Conservation (phyloP, 2,329 filamentous ascomycete species). For the Xylariomycetidae sp. region DNA sequence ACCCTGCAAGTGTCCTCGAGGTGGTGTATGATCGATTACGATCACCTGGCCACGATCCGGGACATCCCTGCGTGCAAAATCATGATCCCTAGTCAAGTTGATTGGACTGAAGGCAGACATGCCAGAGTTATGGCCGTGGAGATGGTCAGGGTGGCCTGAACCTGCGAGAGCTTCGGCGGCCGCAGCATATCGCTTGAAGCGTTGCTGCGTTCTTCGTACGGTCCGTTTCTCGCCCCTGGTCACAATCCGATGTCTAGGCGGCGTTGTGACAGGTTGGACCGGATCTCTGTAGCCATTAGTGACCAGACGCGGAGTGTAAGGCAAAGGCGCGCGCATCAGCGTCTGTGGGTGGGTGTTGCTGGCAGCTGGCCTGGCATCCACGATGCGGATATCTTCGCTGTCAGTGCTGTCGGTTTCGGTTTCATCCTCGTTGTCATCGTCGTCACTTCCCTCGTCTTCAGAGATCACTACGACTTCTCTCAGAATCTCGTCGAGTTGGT, state of each 20-base stretch:
- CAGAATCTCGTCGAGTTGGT: constrained; percentile 61
- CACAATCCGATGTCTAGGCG: constrained; percentile 16
- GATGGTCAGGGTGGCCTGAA: constrained; percentile 11
- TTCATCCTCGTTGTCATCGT: constrained; percentile 40
- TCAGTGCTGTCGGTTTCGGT: constrained; percentile 26
- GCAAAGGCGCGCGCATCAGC: no score
- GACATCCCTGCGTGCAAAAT: no score
- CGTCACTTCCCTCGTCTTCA: constrained; percentile 45
- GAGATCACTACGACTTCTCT: constrained; percentile 62
- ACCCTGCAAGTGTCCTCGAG: no score
- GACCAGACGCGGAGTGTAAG: no score
- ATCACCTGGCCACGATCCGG: no score
- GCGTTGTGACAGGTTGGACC: constrained; percentile 12
- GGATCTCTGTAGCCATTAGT: no score
- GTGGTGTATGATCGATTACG: no score
- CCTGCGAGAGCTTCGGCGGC: constrained; percentile 25
- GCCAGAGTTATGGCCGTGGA: constrained; percentile 10
- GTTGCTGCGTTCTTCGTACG: constrained; percentile 23
- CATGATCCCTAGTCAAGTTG: no score
- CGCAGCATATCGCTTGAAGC: constrained; percentile 29
- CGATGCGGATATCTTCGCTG: constrained; percentile 12
- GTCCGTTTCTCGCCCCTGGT: constrained; percentile 21
- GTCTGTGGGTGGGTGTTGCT: no score
- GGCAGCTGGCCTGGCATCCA: no score
- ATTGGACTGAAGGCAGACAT: constrained; percentile 11